Base-by-base conservation (phyloP, 345 rosid species). In the Moricandia arvensis region DNA sequence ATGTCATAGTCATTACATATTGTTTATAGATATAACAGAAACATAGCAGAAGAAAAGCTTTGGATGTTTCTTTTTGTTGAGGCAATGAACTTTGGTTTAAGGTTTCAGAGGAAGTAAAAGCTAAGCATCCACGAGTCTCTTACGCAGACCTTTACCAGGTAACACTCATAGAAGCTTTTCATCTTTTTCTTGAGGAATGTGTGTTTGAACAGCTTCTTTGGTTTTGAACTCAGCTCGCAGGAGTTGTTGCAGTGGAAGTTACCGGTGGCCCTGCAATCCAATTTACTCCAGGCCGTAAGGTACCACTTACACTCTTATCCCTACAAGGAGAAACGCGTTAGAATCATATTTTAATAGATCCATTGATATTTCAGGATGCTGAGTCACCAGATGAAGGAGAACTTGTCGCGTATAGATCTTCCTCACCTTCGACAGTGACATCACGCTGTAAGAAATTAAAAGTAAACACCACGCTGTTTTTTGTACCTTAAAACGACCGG, bases 61-160 rank as follows among this genome's bases (percentile, higher is more conserved):
- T n/a, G n/a, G n/a, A n/a, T 76, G 65, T 71, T 64, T 66, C 73
- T 27, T 77, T 77, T n/a, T n/a, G n/a, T n/a, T n/a, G 43, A 53
- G 13, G 59, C 71, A 70, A 27, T 9, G 51, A 13, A 45, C 51
- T 61, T 38, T 29, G 49, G 49, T 62, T 68, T 73, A 65, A 66
- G 38, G 53, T 81, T 58, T 33, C 80, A 90, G 98, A 89, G 77
- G 79, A 77, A 82, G 83, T 93, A 62, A 93, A 90, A 77, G 79
- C 78, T 18, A 87, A 79, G 68, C 90, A 88, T 79, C 93, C 90
- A 0, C 80, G 65, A 54, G 82, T 93, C 73, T 77, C 96, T 13
- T 89, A 89, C 37, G 96, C 95, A 47, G 98, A 90, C 58, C 87
- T 93, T 60, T 89, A 89, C 76, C 98, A 93, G 91, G 98, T 89